Evolutionary conservation across 2,329 filamentous ascomycete genomes (phyloP).

Genomic region (Podosphaera aphanis): DNA sequence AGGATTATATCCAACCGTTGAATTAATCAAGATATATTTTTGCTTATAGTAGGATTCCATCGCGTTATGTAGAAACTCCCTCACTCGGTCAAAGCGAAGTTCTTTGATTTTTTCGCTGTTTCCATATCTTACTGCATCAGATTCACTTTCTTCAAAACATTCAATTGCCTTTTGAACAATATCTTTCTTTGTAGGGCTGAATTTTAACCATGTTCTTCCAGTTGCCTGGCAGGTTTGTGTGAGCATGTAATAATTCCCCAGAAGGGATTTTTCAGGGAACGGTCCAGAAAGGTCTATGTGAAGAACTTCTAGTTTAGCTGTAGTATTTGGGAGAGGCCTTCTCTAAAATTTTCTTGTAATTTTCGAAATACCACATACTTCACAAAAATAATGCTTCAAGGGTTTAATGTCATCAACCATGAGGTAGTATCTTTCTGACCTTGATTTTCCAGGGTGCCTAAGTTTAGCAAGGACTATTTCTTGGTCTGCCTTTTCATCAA

Average conservation of each 20-base stretch:
- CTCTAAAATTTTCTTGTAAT: background rate
- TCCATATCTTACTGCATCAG: background rate
- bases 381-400: background rate
- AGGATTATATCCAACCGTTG: constrained; percentile 1
- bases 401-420: background rate
- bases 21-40: background rate
- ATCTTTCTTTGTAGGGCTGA: background rate
- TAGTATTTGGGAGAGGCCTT: background rate
- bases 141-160: background rate
- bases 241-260: background rate
- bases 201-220: background rate
- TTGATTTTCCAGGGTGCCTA: background rate
- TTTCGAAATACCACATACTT: background rate
- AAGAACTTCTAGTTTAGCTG: background rate
- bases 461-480: background rate
- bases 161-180: background rate
- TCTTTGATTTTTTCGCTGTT: background rate
- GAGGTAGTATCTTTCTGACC: background rate
- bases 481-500: background rate
- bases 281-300: background rate
- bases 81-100: background rate
- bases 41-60: background rate
- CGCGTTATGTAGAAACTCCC: background rate
- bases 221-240: background rate
- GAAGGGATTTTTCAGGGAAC: background rate